Evolutionary conservation across 345 rosid genomes (phyloP).

Genomic region (Aegle marmelos): DNA sequence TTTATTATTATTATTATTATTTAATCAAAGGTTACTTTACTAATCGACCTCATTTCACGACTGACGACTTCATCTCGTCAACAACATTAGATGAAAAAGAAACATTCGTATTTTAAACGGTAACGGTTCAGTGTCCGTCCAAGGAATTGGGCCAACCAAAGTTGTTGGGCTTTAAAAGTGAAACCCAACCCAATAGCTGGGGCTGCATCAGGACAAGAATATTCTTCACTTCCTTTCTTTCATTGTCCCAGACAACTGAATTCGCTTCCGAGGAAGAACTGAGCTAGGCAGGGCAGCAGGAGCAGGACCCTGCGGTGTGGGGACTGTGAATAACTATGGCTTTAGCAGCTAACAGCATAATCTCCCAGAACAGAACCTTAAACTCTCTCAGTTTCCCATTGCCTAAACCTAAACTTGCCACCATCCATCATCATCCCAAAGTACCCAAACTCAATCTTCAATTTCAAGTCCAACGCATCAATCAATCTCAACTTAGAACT

Average conservation of each 20-base stretch:
- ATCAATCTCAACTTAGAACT: background rate
- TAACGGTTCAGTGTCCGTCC: background rate
- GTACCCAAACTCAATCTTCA: background rate
- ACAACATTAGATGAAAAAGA: too few relatives aligned
- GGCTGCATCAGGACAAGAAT: background rate
- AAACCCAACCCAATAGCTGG: background rate
- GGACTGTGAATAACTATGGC: constrained; percentile 28
- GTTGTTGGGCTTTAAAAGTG: background rate
- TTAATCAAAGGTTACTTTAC: too few relatives aligned
- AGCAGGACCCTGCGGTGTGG: background rate
- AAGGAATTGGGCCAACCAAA: too few relatives aligned
- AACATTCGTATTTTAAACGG: background rate
- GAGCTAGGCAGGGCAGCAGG: background rate
- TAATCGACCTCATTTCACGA: background rate
- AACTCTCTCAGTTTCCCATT: constrained; percentile 17
- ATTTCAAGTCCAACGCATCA: constrained; percentile 4
- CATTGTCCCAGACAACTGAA: background rate
- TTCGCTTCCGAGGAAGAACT: background rate
- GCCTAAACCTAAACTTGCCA: constrained; percentile 26
- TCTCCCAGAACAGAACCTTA: constrained; percentile 24
- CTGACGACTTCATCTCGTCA: background rate
- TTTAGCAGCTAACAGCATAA: constrained; percentile 27
- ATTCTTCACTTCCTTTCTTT: background rate
- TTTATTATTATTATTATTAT: too few relatives aligned
- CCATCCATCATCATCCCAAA: background rate